A percentile compares a stretch with the other conserved stretches of the same genome.
phyloP scores from a whole-genome alignment of 805 yeast species.

The Kuraishia piskuri region DNA sequence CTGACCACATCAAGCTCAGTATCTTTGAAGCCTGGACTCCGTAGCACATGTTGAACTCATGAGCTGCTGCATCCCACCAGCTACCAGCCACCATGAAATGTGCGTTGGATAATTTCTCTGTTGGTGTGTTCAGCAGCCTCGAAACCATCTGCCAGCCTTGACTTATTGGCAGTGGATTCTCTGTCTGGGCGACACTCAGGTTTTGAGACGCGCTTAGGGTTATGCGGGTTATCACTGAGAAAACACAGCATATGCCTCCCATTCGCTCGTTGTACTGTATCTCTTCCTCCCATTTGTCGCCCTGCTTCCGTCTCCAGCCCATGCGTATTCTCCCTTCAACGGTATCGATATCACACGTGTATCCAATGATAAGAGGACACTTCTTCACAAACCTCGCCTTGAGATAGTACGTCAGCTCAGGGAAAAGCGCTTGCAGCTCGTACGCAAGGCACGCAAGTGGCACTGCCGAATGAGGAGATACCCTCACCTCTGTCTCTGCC shows the following conservation, averaged over 20 bases:
- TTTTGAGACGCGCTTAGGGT: conserved; percentile 15
- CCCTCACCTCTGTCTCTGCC: conserved; percentile 87
- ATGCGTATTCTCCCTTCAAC: conserved; percentile 73
- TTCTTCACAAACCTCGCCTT: conserved; percentile 83
- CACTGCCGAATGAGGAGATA: conserved; percentile 64
- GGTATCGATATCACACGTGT: conserved; percentile 62
- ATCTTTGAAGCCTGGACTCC: conserved; percentile 67
- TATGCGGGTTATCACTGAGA: conserved; percentile 62
- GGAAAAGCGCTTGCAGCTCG: conserved; percentile 37
- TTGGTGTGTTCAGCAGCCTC: conserved; percentile 52
- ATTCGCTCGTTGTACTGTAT: conserved; percentile 76
- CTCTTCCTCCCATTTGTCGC: conserved; percentile 48
- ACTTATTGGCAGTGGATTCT: conserved; percentile 49
- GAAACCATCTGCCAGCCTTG: conserved; percentile 70
- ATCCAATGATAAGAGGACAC: conserved; percentile 86
- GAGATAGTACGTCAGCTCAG: conserved; percentile 45
- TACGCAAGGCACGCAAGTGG: conserved; percentile 69
- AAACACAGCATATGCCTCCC: conserved; percentile 77
- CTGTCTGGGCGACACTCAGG: conserved; percentile 8
- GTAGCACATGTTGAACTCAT: conserved; percentile 43
- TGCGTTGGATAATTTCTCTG: conserved; percentile 44
- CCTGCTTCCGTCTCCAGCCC: conserved; percentile 72
- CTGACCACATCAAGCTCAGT: conserved; percentile 32
- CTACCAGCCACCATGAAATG: conserved; percentile 66
- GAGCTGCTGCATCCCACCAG: conserved; percentile 89